Base-by-base conservation (phyloP, 208 protist species). In the Acanthamoeba culbertsoni region DNA sequence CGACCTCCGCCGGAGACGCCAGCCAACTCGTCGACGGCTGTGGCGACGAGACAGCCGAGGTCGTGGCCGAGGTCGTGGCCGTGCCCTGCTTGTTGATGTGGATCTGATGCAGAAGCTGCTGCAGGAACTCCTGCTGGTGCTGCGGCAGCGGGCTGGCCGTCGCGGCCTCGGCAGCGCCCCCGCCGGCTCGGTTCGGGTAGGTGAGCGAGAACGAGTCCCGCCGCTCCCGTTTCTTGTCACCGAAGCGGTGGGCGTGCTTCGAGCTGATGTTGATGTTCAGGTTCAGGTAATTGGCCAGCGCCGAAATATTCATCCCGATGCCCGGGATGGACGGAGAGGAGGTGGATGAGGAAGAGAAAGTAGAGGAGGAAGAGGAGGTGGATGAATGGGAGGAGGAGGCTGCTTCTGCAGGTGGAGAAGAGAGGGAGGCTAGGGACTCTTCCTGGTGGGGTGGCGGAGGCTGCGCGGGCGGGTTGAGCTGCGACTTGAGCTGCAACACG, bases 181-280 rank as follows among this genome's bases (percentile, higher is more conserved):
- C 43, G 63, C 12, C 48, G 12, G 12, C 48, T 55, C 63, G 63
- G 6, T 12, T 73, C 10, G 71, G 71, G 26, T 82, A 82, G 26
- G 71, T 82, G 37, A 82, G 53, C 2, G 71, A 82, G 71, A 82
- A 82, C 71, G 71, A 82, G 71, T 82, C 71, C 16, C 71, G 37
- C 28, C 71, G 71, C 71, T 82, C 71, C 5, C 71, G 71, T 43
- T 82, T 82, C 71, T 82, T 82, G 45, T 82, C 71, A 5, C 71
- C 71, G 71, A 55, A 82, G 71, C 71, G 71, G 71, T 43, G 46
- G 12, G 28, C 23, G n/a, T 82, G 71, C 2, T 46, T 23, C 23
- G 71, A 16, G 45, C 35, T 82, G 37, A 82, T 31, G 45, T 82
- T 82, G 42, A 82, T 18, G 71, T 82, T 82, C 42, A 82, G 45